Percentiles rank a stretch among this genome's conserved stretches.
Evolutionary conservation across 1,284 basidiomycete genomes (phyloP).

Genomic region (Crepidotus sp.): DNA sequence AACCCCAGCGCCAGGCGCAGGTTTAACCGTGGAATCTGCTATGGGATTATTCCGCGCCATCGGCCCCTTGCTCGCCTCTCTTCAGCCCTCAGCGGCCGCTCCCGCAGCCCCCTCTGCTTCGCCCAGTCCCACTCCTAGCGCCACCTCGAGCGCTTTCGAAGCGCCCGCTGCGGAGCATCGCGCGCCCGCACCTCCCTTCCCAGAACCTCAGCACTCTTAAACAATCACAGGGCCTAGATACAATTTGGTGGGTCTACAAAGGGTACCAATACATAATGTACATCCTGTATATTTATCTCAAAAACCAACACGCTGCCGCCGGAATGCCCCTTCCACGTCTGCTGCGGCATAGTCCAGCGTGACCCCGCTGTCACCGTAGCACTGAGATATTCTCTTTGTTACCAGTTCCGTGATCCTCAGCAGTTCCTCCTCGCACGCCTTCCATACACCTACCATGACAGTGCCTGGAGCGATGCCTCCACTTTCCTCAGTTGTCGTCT

Average conservation of each 20-base stretch:
- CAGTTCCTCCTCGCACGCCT: constrained; percentile 77
- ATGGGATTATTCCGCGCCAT: constrained; percentile 32
- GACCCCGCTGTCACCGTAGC: constrained; percentile 67
- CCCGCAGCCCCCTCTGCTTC: constrained; percentile 9
- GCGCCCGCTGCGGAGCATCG: constrained; percentile 11
- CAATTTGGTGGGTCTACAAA: constrained; percentile 3
- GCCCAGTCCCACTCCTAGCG: constrained; percentile 13
- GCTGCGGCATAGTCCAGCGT: constrained; percentile 64
- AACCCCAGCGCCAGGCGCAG: constrained; percentile 11
- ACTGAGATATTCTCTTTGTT: constrained; percentile 58
- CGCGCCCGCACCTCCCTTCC: constrained; percentile 24
- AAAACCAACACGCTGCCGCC: constrained; percentile 39
- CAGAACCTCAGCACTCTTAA: constrained; percentile 22
- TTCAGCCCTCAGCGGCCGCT: constrained; percentile 14
- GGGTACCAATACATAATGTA: constrained; percentile 11
- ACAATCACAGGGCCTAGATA: not conserved
- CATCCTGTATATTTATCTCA: constrained; percentile 12
- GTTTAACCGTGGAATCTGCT: constrained; percentile 23
- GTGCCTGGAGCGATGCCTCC: constrained; percentile 53
- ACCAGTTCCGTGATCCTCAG: constrained; percentile 65
- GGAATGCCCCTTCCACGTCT: constrained; percentile 75
- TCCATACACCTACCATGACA: constrained; percentile 80
- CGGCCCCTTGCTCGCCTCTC: constrained; percentile 25
- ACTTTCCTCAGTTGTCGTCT: constrained; percentile 48
- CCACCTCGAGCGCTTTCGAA: constrained; percentile 12